Conservation (phyloP, 1,139 yeast genomes). For the Hemisphaericaspora xylofermentans region DNA sequence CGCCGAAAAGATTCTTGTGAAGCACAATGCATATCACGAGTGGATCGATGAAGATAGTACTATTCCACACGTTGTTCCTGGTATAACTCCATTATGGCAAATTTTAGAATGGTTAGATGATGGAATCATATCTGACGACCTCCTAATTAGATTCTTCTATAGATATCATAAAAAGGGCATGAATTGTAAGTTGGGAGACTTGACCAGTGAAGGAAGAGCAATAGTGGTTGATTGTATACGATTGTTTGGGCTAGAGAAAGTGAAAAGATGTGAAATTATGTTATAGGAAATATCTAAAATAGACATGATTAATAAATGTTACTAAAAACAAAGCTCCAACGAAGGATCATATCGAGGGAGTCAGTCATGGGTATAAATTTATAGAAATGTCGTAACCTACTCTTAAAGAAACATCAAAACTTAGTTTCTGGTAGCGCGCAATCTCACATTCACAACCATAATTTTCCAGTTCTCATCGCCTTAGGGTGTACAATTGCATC, state of each 20-base stretch:
- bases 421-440: too few relatives aligned
- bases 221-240: conserved; percentile 40
- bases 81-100: conserved; percentile 50
- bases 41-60: neutral
- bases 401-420: too few relatives aligned
- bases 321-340: too few relatives aligned
- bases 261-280: conserved; percentile 19
- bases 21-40: conserved; percentile 7
- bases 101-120: conserved; percentile 28
- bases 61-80: conserved; percentile 51
- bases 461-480: too few relatives aligned
- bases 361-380: too few relatives aligned
- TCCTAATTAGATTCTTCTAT: conserved; percentile 20
- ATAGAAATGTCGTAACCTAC: too few relatives aligned
- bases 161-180: neutral
- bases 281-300: too few relatives aligned
- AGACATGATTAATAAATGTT: neutral
- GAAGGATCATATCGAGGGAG: too few relatives aligned
- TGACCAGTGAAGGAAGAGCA: conserved; percentile 23
- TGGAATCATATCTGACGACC: conserved; percentile 18
- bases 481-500: too few relatives aligned
- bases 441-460: too few relatives aligned
- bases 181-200: conserved; percentile 17
- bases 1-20: conserved; percentile 17
- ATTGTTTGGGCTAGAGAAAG: conserved; percentile 35